phyloP scores from a whole-genome alignment of 371 early-diverging fungal species.

The Mortierella sp. region DNA sequence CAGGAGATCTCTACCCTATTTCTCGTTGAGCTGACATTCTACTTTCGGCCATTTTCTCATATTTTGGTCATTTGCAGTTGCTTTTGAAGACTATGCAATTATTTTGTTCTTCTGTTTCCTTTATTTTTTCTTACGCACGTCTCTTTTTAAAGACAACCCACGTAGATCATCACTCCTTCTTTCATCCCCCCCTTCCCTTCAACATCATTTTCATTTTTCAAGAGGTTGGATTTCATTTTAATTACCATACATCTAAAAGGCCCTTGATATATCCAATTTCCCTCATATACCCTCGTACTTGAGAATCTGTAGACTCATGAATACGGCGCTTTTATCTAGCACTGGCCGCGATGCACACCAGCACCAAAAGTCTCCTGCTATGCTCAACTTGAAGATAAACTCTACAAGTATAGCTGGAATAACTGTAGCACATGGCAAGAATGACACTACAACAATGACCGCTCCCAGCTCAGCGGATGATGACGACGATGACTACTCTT shows the following conservation, averaged over 20 bases:
- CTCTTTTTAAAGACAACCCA: neutral
- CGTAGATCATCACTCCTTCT: constrained; percentile 1
- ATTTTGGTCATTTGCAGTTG: neutral
- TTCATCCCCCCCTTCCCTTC: neutral
- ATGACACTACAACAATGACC: constrained; percentile 11
- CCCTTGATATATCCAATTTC: neutral
- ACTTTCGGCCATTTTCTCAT: constrained; percentile 13
- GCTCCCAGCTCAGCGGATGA: neutral
- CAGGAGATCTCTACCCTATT: constrained; percentile 14
- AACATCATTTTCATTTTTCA: neutral
- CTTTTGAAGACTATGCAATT: constrained; percentile 8
- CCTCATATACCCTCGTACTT: neutral
- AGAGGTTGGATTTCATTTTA: neutral
- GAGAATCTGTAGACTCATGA: constrained; percentile 7
- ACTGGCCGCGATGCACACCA: neutral
- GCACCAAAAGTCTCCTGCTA: constrained; percentile 5
- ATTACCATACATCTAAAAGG: neutral
- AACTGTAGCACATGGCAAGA: neutral
- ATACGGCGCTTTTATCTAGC: constrained; percentile 18
- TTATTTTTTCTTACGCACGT: neutral
- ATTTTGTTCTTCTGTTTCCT: constrained; percentile 4
- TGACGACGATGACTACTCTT: constrained; percentile 3
- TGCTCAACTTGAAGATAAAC: neutral
- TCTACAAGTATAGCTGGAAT: neutral
- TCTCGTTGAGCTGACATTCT: constrained; percentile 34